Evolutionary conservation across 2,329 filamentous ascomycete genomes (phyloP).

Genomic region (Xylaria sp.): DNA sequence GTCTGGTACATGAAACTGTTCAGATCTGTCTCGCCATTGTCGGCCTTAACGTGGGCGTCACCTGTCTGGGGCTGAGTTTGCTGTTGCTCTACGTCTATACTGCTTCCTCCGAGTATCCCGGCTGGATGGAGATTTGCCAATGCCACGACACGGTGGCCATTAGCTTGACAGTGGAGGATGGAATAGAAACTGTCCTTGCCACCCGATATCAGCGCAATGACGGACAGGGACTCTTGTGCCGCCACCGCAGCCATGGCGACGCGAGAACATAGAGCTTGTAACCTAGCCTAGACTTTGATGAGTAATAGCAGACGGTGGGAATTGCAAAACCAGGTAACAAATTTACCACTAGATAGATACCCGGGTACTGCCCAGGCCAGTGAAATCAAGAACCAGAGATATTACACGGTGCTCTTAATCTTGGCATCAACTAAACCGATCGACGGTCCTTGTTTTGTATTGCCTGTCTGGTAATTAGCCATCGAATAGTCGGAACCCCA

Average conservation of each 20-base stretch:
- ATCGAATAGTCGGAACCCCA: background rate
- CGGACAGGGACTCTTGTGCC: conserved; percentile 66
- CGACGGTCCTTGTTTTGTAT: conserved; percentile 2
- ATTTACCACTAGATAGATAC: background rate
- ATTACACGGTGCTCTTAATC: conserved; percentile 26
- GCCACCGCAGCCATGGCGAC: conserved; percentile 51
- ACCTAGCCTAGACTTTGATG: conserved; percentile 28
- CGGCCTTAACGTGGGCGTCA: conserved; percentile 46
- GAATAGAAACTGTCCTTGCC: conserved; percentile 98
- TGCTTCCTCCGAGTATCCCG: conserved; percentile 25
- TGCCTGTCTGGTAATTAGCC: conserved; percentile 18
- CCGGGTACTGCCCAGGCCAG: too few relatives aligned
- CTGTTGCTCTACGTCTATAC: conserved; percentile 13
- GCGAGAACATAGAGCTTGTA: conserved; percentile 13
- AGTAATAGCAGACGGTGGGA: conserved; percentile 8
- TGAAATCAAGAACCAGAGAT: conserved; percentile 10
- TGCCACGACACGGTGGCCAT: conserved; percentile 87
- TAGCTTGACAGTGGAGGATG: conserved; percentile 85
- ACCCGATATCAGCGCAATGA: conserved; percentile 93
- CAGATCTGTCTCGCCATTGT: conserved; percentile 65
- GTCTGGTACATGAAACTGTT: conserved; percentile 99
- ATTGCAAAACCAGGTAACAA: conserved; percentile 15
- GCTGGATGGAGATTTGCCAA: conserved; percentile 84
- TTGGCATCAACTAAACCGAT: background rate
- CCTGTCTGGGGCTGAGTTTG: conserved; percentile 12